phyloP scores from a whole-genome alignment of 2,329 filamentous ascomycete species.

The Penicillium sp. region DNA sequence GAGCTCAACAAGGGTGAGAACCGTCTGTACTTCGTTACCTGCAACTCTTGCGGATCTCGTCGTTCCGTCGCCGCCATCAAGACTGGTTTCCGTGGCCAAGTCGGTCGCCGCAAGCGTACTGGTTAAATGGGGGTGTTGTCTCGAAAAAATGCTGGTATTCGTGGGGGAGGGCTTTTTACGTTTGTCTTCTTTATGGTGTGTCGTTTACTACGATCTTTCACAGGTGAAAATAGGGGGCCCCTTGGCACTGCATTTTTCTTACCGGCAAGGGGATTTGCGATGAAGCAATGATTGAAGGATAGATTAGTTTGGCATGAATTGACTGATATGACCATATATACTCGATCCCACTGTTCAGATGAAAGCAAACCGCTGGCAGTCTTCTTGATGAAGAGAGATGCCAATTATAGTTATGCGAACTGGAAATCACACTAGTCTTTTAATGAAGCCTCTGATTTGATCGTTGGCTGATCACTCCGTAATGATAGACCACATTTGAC shows the following conservation, averaged over 20 bases:
- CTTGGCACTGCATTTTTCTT: constrained; percentile 17
- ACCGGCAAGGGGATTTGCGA: constrained; percentile 17
- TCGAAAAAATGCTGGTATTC: constrained; percentile 11
- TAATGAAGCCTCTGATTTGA: too few species aligned
- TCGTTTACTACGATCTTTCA: constrained; percentile 22
- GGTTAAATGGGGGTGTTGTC: constrained; percentile 59
- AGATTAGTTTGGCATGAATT: constrained; percentile 36
- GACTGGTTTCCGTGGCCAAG: constrained; percentile 99
- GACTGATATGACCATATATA: constrained; percentile 31
- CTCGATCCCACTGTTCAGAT: background rate
- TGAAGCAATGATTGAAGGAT: constrained; percentile 30
- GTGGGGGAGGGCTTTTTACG: constrained; percentile 21
- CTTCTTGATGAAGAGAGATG: too few species aligned
- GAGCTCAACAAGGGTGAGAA: constrained; percentile 99
- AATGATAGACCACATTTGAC: too few species aligned
- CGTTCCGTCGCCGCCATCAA: constrained; percentile 97
- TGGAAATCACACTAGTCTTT: too few species aligned
- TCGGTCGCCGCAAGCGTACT: constrained; percentile 97
- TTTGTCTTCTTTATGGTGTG: constrained; percentile 29
- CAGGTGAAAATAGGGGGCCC: constrained; percentile 21
- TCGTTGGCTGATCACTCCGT: too few species aligned
- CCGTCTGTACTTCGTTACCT: constrained; percentile 97
- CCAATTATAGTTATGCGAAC: background rate
- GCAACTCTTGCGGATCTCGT: constrained; percentile 83
- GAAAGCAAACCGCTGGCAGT: background rate